These are phyloP conservation scores for Crucibulum laeve DNA, from an alignment of 768 basidiomycete genomes.

Conservation along the genomic window DNA sequence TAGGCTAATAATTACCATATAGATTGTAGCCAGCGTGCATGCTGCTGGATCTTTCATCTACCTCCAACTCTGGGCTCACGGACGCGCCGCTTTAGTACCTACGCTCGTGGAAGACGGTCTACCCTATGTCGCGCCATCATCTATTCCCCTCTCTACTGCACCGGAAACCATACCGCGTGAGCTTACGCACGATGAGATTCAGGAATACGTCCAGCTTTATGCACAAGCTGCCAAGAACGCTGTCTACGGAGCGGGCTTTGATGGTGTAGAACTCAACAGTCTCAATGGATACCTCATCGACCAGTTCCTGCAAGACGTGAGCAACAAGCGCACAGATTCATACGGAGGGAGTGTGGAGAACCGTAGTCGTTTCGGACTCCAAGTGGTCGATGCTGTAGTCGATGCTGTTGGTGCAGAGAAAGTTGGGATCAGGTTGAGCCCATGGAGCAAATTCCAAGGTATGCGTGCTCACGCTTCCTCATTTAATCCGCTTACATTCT, in stretches of 20 bases:
- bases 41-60: slow-evolving; percentile 35
- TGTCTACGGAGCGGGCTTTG: no score
- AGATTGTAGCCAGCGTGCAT: slow-evolving; percentile 43
- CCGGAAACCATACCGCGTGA: slow-evolving; percentile 22
- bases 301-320: slow-evolving; percentile 39
- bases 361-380: slow-evolving; percentile 42
- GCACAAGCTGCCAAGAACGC: slow-evolving; percentile 41
- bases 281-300: slow-evolving; percentile 35
- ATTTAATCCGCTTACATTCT: slow-evolving; percentile 7
- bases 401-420: slow-evolving; percentile 39
- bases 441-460: slow-evolving; percentile 32
- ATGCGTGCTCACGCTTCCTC: neutral
- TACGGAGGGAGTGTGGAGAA: slow-evolving; percentile 55
- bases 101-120: slow-evolving; percentile 13
- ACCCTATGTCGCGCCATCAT: slow-evolving; percentile 18
- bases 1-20: neutral
- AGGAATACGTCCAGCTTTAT: slow-evolving; percentile 30
- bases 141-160: slow-evolving; percentile 7
- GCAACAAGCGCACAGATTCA: slow-evolving; percentile 47
- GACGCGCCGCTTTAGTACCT: slow-evolving; percentile 23
- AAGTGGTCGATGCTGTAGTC: slow-evolving; percentile 40
- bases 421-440: slow-evolving; percentile 38
- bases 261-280: slow-evolving; percentile 30
- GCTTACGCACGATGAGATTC: slow-evolving; percentile 34
- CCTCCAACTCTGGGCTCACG: slow-evolving; percentile 46